Evolutionary conservation across 495 filamentous ascomycete species (phyloP), one percentile per base, ranked within the genome.

Genomic region (Choiromyces venosus): DNA sequence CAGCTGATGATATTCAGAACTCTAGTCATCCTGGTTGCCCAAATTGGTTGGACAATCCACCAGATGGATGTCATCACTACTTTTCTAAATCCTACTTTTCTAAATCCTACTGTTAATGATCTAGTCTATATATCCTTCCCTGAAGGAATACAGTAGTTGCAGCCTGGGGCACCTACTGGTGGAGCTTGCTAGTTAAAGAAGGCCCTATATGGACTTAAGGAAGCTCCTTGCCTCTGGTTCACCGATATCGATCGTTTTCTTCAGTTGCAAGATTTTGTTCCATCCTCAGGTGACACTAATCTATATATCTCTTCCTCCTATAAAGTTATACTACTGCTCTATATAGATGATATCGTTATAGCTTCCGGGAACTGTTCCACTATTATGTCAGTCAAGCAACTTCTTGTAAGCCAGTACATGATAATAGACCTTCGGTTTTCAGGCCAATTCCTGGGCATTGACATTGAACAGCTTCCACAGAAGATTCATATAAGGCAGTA

Each of bases 1-100:
- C 19, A 76, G 29, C 42, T 74, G 0, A 44, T 70, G 19, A 72
- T 52, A 21, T 37, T 79, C 33, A 69, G 75, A 9, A 39, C 68
- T 25, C 66, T 79, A 0, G 1, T 74, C 12, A 29, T 38, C 0
- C 19, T 66, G 6, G 42, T 69, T 10, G 69, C 71, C 1, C 1
- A 14, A 33, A 25, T 66, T 37, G 71, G 70, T 21, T 79, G 74
- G 74, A n/a, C 64, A 0, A 65, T 77, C 8, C 10, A 74, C 3
- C 66, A 79, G 4, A 44, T 79, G 61, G 69, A 79, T 38, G 73
- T 79, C 12, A 42, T 73, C 9, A 75, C 75, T 0, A 66, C 66
- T 0, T 79, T n/a, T n/a, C n/a, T n/a, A n/a, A n/a, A n/a, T n/a
- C n/a, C n/a, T n/a, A n/a, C 14, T 73, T 68, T 77, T 39, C 73